Evolutionary conservation across 257 asterid species (phyloP).

Genomic region (Fraxinus anomala): DNA sequence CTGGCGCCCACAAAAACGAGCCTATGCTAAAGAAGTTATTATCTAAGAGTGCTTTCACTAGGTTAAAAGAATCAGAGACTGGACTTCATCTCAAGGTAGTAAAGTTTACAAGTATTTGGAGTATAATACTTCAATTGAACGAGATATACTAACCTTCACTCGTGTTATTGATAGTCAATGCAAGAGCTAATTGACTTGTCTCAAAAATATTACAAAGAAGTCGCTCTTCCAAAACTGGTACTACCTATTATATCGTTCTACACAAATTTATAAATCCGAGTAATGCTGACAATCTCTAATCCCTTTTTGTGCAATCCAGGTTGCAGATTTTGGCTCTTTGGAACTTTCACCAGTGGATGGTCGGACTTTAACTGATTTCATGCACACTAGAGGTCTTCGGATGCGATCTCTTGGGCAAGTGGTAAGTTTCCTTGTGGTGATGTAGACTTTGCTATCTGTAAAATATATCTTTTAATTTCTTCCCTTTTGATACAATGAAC

Average conservation of each 20-base stretch:
- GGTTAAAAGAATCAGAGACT: constrained; percentile 83
- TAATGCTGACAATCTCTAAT: constrained; percentile 26
- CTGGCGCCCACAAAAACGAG: constrained; percentile 58
- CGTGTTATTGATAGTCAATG: constrained; percentile 61
- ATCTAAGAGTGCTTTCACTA: constrained; percentile 69
- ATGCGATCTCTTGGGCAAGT: constrained; percentile 99
- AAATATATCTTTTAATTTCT: constrained; percentile 12
- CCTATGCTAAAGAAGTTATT: constrained; percentile 55
- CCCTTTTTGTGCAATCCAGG: constrained; percentile 53
- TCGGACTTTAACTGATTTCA: constrained; percentile 92
- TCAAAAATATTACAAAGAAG: constrained; percentile 73
- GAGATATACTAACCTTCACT: constrained; percentile 34
- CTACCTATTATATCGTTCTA: constrained; percentile 14
- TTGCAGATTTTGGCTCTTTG: constrained; percentile 97
- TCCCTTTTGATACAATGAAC: background rate
- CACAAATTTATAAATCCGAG: constrained; percentile 16
- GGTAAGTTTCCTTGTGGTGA: constrained; percentile 50
- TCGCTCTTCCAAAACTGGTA: constrained; percentile 99
- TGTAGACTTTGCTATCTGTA: constrained; percentile 13
- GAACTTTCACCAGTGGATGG: constrained; percentile 99
- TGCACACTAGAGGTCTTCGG: constrained; percentile 98
- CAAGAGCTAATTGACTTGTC: constrained; percentile 74
- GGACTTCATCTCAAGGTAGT: constrained; percentile 89
- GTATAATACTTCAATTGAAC: constrained; percentile 20
- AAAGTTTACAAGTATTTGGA: constrained; percentile 10